Conservation (phyloP, 2,329 filamentous ascomycete species). For the Ceratocystis papillata region DNA sequence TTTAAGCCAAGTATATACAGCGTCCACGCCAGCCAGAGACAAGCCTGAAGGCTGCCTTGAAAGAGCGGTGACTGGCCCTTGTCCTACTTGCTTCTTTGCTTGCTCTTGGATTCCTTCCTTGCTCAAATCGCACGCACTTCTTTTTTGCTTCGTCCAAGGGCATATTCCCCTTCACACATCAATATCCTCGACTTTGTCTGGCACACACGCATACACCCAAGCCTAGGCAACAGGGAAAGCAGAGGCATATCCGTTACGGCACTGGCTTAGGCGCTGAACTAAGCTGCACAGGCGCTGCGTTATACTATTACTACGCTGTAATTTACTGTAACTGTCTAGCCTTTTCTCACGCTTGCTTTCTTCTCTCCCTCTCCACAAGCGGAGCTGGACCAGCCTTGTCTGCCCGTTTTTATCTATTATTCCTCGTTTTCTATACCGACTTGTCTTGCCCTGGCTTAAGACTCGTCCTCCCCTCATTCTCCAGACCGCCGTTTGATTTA, state of each 20-base stretch:
- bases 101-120: conserved; percentile 17
- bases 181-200: conserved; percentile 8
- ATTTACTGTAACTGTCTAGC: not conserved
- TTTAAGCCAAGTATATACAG: conserved; percentile 1
- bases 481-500: conserved; percentile 20
- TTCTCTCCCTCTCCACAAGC: not conserved
- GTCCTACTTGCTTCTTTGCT: conserved; percentile 12
- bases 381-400: conserved; percentile 13
- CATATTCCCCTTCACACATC: not conserved
- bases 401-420: conserved; percentile 18
- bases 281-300: conserved; percentile 6
- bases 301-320: not conserved
- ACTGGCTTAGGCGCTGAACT: not conserved
- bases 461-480: conserved; percentile 20
- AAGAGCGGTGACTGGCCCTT: conserved; percentile 23
- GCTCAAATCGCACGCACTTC: conserved; percentile 3
- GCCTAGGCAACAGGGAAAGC: too few species aligned
- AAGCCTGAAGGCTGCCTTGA: conserved; percentile 3
- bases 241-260: too few species aligned
- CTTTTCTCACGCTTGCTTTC: conserved; percentile 11
- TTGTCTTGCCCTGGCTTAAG: conserved; percentile 19
- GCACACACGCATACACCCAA: not conserved
- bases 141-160: conserved; percentile 7
- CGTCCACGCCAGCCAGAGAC: not conserved
- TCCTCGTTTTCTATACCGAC: conserved; percentile 16